These are phyloP conservation scores for Botrytis aclada DNA, from an alignment of 2,329 filamentous ascomycete genomes.

Conservation along the genomic window DNA sequence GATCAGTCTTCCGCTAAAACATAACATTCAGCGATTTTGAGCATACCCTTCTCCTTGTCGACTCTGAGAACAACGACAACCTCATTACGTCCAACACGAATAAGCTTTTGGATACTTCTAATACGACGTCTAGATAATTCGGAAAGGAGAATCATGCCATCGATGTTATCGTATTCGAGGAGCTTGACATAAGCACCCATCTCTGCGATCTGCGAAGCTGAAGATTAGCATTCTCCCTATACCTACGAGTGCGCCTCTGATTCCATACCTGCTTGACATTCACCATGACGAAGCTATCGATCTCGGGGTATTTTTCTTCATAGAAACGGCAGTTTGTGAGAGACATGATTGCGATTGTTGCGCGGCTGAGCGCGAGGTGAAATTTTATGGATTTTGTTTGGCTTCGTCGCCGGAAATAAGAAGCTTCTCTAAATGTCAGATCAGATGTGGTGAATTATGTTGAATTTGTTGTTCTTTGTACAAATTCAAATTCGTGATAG, in stretches of 20 bases:
- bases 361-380: constrained; percentile 26
- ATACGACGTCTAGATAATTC: constrained; percentile 98
- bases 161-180: constrained; percentile 99
- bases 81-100: constrained; percentile 95
- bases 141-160: constrained; percentile 98
- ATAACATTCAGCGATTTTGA: not conserved
- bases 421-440: not conserved
- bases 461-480: constrained; percentile 12
- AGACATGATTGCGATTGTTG: constrained; percentile 69
- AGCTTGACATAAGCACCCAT: constrained; percentile 99
- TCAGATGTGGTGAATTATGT: not conserved
- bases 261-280: constrained; percentile 89
- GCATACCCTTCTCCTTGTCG: constrained; percentile 92
- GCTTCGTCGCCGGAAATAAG: constrained; percentile 14
- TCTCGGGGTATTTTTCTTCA: constrained; percentile 96
- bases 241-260: not conserved
- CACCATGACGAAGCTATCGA: constrained; percentile 99
- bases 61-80: constrained; percentile 98
- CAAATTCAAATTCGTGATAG: constrained; percentile 14
- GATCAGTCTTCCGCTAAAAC: not conserved
- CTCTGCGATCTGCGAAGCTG: constrained; percentile 74
- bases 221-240: constrained; percentile 18
- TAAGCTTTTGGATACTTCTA: constrained; percentile 97
- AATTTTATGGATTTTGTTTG: constrained; percentile 9
- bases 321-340: constrained; percentile 97